Conservation (phyloP, 2,329 filamentous ascomycete genomes). For the Bimuria novae-zelandiae region DNA sequence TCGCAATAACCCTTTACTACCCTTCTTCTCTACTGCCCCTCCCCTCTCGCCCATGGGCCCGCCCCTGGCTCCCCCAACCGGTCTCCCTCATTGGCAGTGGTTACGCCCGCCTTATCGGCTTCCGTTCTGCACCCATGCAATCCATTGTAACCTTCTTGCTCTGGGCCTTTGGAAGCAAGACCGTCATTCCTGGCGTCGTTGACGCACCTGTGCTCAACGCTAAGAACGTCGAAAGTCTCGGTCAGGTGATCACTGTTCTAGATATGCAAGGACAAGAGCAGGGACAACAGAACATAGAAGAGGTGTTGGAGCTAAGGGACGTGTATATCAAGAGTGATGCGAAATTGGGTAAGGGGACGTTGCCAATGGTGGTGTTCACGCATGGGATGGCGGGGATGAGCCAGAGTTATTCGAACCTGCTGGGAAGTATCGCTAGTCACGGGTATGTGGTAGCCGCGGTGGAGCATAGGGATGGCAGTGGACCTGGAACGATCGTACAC, state of each 20-base stretch:
- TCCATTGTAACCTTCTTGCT: conserved; percentile 47
- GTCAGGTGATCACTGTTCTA: conserved; percentile 1
- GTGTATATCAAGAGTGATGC: conserved; percentile 33
- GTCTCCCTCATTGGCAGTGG: conserved; percentile 50
- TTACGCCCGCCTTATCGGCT: conserved; percentile 49
- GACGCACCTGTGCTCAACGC: conserved; percentile 47
- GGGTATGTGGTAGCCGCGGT: conserved; percentile 53
- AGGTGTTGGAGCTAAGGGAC: conserved; percentile 15
- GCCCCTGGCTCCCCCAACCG: conserved; percentile 52
- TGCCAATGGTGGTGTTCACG: conserved; percentile 53
- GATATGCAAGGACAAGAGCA: conserved; percentile 12
- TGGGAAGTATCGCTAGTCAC: conserved; percentile 52
- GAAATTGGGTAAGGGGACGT: conserved; percentile 25
- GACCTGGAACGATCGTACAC: conserved; percentile 50
- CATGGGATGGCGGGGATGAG: conserved; percentile 54
- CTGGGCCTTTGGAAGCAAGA: conserved; percentile 49
- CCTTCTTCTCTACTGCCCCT: conserved; percentile 39
- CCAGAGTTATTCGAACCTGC: conserved; percentile 53
- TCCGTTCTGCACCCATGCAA: conserved; percentile 44
- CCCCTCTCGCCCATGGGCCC: conserved; percentile 38
- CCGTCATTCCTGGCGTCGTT: conserved; percentile 50
- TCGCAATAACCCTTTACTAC: conserved; percentile 54
- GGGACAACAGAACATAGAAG: conserved; percentile 21
- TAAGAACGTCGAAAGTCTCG: conserved; percentile 6
- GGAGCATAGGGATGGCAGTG: conserved; percentile 54